Evolutionary conservation across 805 yeast species (phyloP), one percentile per base, ranked within the genome.

Genomic region (Jamesozyma piceae): DNA sequence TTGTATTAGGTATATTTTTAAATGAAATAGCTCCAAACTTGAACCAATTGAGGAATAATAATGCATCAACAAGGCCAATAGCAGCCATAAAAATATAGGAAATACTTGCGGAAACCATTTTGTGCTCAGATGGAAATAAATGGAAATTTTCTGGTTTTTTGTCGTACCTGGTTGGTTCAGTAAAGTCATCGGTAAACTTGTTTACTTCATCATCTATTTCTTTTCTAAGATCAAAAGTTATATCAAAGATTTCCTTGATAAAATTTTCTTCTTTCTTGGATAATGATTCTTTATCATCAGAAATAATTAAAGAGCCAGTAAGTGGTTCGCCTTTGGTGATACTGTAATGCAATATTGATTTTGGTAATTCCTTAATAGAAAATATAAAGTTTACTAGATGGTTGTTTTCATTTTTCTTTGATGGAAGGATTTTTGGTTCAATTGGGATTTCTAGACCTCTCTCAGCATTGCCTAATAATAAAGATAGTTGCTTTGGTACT

Each of bases 141-240:
- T 84, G 87, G 49, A 60, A 61, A 49, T 86, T 81, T 62, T 81
- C 88, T 2, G 79, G 75, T 55, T 71, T 60, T 13, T 72, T 58
- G 2, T 73, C 81, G 43, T 71, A 62, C 41, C 63, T 50, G 3
- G 39, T 17, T 26, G 61, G 60, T 29, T 38, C 41, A 5, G 33
- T 30, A 26, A 48, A 49, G 19, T 43, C 38, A 18, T 44, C 46
- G 10, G 24, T 39, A n/a, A 31, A 37, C 19, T 2, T 27, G 15
- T 22, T 14, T 3, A 5, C 6, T 11, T 22, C 24, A 4, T 29
- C 27, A 35, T 17, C 35, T 11, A 8, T 6, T 10, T 24, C 27
- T 8, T 32, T 39, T n/a, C 51, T 29, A 13, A 47, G 27, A 18
- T 32, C 26, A 11, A 55, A 27, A 13, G 47, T 24, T 21, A 59